phyloP scores from a whole-genome alignment of 2,329 filamentous ascomycete species.

The Cercospora nicotianae region DNA sequence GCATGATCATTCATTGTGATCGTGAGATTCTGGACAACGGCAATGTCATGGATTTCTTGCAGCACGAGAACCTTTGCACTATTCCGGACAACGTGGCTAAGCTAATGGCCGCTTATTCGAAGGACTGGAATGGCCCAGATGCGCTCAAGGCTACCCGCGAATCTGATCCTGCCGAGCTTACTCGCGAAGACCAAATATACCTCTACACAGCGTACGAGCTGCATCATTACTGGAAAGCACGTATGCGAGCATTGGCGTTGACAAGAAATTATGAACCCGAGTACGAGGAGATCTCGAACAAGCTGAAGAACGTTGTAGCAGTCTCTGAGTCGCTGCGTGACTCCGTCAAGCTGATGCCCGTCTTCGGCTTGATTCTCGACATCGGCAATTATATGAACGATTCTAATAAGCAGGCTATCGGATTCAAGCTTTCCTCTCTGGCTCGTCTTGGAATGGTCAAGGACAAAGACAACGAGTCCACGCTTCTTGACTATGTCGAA shows the following conservation, averaged over 20 bases:
- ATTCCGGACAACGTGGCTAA: slow-evolving; percentile 89
- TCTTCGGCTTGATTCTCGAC: slow-evolving; percentile 91
- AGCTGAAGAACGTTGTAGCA: slow-evolving; percentile 79
- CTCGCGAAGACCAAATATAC: slow-evolving; percentile 92
- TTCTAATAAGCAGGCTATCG: slow-evolving; percentile 94
- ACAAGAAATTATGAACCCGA: slow-evolving; percentile 82
- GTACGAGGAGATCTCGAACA: slow-evolving; percentile 86
- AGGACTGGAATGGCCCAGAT: slow-evolving; percentile 91
- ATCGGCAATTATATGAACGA: slow-evolving; percentile 99
- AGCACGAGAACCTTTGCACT: slow-evolving; percentile 87
- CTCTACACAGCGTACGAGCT: slow-evolving; percentile 90
- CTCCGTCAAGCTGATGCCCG: slow-evolving; percentile 91
- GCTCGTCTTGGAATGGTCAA: slow-evolving; percentile 95
- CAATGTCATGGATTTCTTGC: slow-evolving; percentile 95
- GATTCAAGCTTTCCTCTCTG: slow-evolving; percentile 96
- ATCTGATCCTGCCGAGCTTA: slow-evolving; percentile 82
- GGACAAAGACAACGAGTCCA: slow-evolving; percentile 97
- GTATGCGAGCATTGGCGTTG: slow-evolving; percentile 85
- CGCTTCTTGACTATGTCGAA: slow-evolving; percentile 92
- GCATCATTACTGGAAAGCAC: slow-evolving; percentile 97
- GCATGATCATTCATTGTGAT: slow-evolving; percentile 96
- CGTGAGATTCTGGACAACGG: slow-evolving; percentile 80
- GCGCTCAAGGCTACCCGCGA: slow-evolving; percentile 76
- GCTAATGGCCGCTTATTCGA: slow-evolving; percentile 90
- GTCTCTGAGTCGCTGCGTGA: slow-evolving; percentile 89